Evolutionary conservation across 768 basidiomycete species (phyloP).

Genomic region (Boletus sp.): DNA sequence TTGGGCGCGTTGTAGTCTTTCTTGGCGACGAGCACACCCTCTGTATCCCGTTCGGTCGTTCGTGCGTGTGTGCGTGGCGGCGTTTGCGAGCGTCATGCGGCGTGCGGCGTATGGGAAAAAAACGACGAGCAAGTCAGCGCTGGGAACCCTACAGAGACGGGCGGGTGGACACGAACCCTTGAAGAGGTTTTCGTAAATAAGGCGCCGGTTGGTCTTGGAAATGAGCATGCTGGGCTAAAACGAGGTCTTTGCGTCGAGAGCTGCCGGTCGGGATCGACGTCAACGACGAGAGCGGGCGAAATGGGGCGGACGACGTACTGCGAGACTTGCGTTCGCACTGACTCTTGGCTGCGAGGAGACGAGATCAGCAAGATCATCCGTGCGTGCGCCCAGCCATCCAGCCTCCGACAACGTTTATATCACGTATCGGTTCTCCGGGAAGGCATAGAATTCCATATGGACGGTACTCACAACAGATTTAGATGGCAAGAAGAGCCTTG

Average conservation of each 20-base stretch:
- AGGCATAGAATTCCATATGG: not conserved
- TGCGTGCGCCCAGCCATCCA: slow-evolving; percentile 32
- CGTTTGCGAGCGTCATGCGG: not conserved
- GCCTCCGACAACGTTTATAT: slow-evolving; percentile 11
- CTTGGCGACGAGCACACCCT: slow-evolving; percentile 99
- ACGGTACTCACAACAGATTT: slow-evolving; percentile 24
- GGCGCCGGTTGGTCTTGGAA: slow-evolving; percentile 89
- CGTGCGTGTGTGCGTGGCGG: not conserved
- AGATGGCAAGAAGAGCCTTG: slow-evolving; percentile 27
- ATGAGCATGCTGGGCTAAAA: slow-evolving; percentile 82
- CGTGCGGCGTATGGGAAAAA: not conserved
- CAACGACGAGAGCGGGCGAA: not conserved
- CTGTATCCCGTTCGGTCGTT: slow-evolving; percentile 37
- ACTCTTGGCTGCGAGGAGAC: slow-evolving; percentile 27
- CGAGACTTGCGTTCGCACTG: slow-evolving; percentile 35
- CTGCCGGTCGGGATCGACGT: slow-evolving; percentile 13
- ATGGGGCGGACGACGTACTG: slow-evolving; percentile 31
- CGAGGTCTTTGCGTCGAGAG: slow-evolving; percentile 29
- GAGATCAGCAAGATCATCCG: slow-evolving; percentile 33
- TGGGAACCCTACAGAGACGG: not conserved
- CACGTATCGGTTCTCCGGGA: slow-evolving; percentile 3
- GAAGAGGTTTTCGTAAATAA: slow-evolving; percentile 99
- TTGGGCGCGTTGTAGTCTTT: slow-evolving; percentile 98
- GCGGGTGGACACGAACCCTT: slow-evolving; percentile 68
- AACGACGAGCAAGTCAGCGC: not conserved